Conservation (phyloP, 2,329 filamentous ascomycete genomes). For the Nemania bipapillata region DNA sequence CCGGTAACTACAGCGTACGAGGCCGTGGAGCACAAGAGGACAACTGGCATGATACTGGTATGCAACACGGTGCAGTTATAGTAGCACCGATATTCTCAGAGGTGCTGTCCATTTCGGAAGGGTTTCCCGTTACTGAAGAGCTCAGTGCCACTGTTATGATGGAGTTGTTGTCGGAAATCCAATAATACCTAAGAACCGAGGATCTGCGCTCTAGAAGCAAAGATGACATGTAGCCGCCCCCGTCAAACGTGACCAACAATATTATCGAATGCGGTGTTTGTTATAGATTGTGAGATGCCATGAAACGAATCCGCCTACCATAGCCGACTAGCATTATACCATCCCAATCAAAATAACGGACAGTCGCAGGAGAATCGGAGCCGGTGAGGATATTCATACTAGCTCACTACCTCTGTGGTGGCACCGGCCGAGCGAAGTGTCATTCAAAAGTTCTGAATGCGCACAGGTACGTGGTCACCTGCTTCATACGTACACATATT, state of each 20-base stretch:
- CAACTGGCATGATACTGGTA: not conserved
- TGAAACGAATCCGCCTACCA: slow-evolving; percentile 14
- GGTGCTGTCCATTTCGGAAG: not conserved
- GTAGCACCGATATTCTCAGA: not conserved
- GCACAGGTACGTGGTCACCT: not conserved
- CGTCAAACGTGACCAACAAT: slow-evolving; percentile 2
- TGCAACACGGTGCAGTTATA: not conserved
- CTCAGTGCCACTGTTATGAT: not conserved
- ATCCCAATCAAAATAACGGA: not conserved
- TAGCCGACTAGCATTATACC: not conserved
- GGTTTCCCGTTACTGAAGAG: not conserved
- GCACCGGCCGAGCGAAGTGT: not conserved
- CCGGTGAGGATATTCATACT: not conserved
- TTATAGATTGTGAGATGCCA: not conserved
- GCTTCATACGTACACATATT: not conserved
- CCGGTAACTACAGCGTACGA: not conserved
- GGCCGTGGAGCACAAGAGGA: not conserved
- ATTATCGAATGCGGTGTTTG: slow-evolving; percentile 6
- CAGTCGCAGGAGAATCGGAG: not conserved
- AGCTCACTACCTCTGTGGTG: not conserved
- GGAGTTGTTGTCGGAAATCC: not conserved
- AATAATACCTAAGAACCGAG: not conserved
- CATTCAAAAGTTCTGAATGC: not conserved
- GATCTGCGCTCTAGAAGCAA: not conserved
- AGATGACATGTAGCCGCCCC: not conserved